phyloP scores from a whole-genome alignment of 2,329 filamentous ascomycete species.

The Xylariaceae sp. region DNA sequence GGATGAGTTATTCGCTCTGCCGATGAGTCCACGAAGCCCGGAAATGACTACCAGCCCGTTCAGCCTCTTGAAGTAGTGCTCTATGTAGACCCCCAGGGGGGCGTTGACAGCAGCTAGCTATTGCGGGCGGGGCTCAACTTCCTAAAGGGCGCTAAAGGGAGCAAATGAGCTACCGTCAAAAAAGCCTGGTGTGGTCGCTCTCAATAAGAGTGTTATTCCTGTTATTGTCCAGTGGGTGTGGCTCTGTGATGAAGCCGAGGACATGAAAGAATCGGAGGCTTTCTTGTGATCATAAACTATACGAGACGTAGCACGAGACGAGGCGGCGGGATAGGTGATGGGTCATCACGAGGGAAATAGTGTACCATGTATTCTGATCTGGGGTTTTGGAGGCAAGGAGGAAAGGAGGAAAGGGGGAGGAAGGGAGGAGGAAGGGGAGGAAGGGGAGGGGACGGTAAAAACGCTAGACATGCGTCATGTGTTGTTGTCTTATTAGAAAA shows the following conservation, averaged over 20 bases:
- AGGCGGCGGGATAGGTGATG: neutral
- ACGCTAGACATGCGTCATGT: neutral
- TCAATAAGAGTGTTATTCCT: neutral
- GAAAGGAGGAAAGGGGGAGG: neutral
- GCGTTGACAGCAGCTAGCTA: neutral
- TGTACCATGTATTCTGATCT: neutral
- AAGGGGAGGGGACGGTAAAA: neutral
- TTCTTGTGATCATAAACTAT: neutral
- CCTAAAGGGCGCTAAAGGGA: neutral
- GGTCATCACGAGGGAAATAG: neutral
- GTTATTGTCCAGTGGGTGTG: neutral
- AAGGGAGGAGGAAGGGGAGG: neutral
- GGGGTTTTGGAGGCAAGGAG: neutral
- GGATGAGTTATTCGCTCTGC: conserved; percentile 81
- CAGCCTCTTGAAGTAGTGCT: conserved; percentile 40
- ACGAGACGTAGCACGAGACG: neutral
- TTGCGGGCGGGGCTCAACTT: neutral
- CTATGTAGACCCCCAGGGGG: neutral
- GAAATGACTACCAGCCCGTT: conserved; percentile 85
- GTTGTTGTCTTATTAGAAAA: neutral
- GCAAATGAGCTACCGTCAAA: neutral
- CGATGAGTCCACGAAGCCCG: conserved; percentile 78
- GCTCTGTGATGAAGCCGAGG: neutral
- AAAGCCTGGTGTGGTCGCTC: neutral
- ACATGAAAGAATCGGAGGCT: neutral